A percentile compares a stretch with the other conserved stretches of the same genome.
Conservation (phyloP, 257 asterid genomes). For the Schizonepeta tenuifolia region DNA sequence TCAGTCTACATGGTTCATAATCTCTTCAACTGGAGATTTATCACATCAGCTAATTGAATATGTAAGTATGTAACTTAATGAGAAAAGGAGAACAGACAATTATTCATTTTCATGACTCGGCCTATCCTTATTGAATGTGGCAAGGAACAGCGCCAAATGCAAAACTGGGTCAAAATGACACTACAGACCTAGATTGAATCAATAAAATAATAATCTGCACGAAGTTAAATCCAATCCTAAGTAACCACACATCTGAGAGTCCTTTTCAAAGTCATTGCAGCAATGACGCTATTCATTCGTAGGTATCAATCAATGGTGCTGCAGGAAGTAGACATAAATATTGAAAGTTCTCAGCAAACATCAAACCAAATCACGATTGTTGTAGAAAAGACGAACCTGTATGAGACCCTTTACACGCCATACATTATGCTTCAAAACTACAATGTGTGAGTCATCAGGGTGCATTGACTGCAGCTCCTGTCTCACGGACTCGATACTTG, state of each 20-base stretch:
- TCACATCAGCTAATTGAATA: neutral
- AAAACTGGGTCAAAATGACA: neutral
- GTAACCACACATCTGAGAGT: conserved; percentile 15
- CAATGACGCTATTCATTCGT: too few relatives aligned
- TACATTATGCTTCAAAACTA: conserved; percentile 77
- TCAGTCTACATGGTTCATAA: conserved; percentile 5
- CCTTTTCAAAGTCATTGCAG: neutral
- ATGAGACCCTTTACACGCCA: conserved; percentile 94
- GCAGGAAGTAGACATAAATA: neutral
- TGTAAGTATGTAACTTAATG: neutral
- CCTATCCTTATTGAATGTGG: neutral
- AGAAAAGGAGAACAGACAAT: neutral
- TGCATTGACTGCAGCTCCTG: conserved; percentile 72
- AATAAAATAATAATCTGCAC: neutral
- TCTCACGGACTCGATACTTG: conserved; percentile 70
- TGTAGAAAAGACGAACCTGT: conserved; percentile 56
- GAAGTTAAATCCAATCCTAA: conserved; percentile 10
- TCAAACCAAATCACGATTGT: conserved; percentile 1
- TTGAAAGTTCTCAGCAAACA: conserved; percentile 6
- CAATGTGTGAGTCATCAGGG: conserved; percentile 85
- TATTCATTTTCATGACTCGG: neutral
- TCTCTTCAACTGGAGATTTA: conserved; percentile 11
- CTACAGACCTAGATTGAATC: conserved; percentile 3
- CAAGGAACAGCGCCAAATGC: conserved; percentile 18
- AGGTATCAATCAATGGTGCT: neutral